These are phyloP conservation scores for Ambrosiella xylebori DNA, from an alignment of 2,329 filamentous ascomycete genomes.

Conservation along the genomic window DNA sequence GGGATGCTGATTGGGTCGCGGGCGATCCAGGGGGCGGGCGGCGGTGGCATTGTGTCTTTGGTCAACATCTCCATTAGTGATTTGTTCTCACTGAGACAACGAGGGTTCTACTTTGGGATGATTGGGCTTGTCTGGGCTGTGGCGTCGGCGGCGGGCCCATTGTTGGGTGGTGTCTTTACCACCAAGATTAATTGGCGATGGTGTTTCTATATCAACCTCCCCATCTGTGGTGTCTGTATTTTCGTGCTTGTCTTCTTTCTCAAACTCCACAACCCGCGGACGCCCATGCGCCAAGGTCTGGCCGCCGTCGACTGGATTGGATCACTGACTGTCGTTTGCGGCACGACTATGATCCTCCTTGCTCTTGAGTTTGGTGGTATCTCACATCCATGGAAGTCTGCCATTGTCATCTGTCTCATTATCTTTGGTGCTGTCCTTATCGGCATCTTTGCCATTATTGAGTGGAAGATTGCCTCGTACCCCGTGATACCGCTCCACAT, in stretches of 20 bases:
- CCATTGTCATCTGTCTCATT: slow-evolving; percentile 60
- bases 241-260: slow-evolving; percentile 41
- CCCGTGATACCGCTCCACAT: slow-evolving; percentile 62
- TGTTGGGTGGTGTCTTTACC: slow-evolving; percentile 53
- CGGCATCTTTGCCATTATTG: slow-evolving; percentile 51
- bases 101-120: slow-evolving; percentile 35
- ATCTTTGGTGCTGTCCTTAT: slow-evolving; percentile 51
- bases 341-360: slow-evolving; percentile 70
- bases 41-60: slow-evolving; percentile 39
- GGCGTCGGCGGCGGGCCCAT: slow-evolving; percentile 46
- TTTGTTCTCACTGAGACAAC: slow-evolving; percentile 33
- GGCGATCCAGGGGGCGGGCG: slow-evolving; percentile 39
- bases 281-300: slow-evolving; percentile 42
- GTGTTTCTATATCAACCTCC: slow-evolving; percentile 52
- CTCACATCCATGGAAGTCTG: slow-evolving; percentile 54
- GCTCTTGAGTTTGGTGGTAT: slow-evolving; percentile 75
- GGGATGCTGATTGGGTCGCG: slow-evolving; percentile 36
- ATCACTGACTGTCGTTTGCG: slow-evolving; percentile 47
- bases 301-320: slow-evolving; percentile 44
- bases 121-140: slow-evolving; percentile 45
- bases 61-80: slow-evolving; percentile 43
- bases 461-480: slow-evolving; percentile 56
- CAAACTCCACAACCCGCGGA: slow-evolving; percentile 50
- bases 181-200: slow-evolving; percentile 48
- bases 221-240: slow-evolving; percentile 29